Conservation (phyloP, 345 rosid species). For the Linum lewisii region DNA sequence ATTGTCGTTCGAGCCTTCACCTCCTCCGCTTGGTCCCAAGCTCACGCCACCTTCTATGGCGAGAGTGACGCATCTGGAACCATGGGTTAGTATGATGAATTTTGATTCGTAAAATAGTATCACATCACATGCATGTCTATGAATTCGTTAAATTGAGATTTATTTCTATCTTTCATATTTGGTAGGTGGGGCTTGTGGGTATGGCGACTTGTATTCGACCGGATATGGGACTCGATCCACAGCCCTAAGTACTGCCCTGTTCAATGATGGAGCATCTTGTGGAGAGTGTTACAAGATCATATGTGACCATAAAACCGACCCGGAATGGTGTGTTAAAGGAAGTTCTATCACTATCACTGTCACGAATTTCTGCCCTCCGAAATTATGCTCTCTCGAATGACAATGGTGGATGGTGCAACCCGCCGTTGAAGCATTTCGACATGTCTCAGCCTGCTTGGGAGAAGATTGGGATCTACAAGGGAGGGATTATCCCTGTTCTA, state of each 20-base stretch:
- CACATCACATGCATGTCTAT: not conserved
- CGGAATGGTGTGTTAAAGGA: constrained; percentile 24
- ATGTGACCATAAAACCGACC: constrained; percentile 17
- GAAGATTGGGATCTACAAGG: constrained; percentile 5
- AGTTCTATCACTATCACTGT: constrained; percentile 17
- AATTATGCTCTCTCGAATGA: constrained; percentile 7
- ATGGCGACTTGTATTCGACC: constrained; percentile 22
- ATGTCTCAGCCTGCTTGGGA: constrained; percentile 7
- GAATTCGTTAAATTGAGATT: too few species aligned
- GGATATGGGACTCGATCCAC: constrained; percentile 25
- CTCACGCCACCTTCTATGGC: constrained; percentile 20
- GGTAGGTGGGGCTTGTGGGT: constrained; percentile 28
- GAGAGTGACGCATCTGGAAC: constrained; percentile 20
- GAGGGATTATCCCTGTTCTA: constrained; percentile 2
- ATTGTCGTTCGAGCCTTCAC: constrained; percentile 33
- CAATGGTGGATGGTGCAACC: constrained; percentile 2
- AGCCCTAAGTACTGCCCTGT: constrained; percentile 25
- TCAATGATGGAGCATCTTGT: constrained; percentile 24
- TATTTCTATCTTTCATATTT: not conserved
- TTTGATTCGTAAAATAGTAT: not conserved
- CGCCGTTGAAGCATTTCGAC: constrained; percentile 4
- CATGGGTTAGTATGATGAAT: constrained; percentile 5
- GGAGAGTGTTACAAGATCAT: constrained; percentile 20
- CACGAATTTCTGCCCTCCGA: constrained; percentile 30
- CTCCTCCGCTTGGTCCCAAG: constrained; percentile 33